Evolutionary conservation across 129 eudicot genomes (phyloP).

Genomic region (Deinandra increscens): DNA sequence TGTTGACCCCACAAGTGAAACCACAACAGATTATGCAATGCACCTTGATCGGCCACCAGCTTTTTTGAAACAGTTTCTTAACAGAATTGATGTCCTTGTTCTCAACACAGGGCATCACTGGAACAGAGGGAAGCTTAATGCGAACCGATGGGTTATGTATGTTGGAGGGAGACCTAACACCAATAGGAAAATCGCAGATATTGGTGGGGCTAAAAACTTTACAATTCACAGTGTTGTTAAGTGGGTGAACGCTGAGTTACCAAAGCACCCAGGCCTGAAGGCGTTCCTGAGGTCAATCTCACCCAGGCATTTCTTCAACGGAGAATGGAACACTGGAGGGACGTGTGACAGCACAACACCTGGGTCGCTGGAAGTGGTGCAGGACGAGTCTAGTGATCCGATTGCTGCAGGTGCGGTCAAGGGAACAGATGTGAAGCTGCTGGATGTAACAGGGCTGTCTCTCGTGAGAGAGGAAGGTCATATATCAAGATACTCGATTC

Average conservation of each 20-base stretch:
- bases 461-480: constrained; percentile 65
- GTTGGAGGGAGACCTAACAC: constrained; percentile 67
- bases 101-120: constrained; percentile 93
- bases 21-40: constrained; percentile 61
- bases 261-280: constrained; percentile 62
- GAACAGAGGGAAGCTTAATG: constrained; percentile 82
- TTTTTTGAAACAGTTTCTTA: constrained; percentile 53
- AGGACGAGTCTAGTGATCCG: constrained; percentile 59
- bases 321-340: constrained; percentile 91
- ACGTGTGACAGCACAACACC: constrained; percentile 76
- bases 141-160: constrained; percentile 75
- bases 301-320: constrained; percentile 81
- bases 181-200: constrained; percentile 43
- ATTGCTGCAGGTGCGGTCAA: constrained; percentile 58
- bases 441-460: constrained; percentile 69
- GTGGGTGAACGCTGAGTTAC: constrained; percentile 68
- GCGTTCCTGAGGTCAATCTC: constrained; percentile 66
- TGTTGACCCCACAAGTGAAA: constrained; percentile 33
- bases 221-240: constrained; percentile 58
- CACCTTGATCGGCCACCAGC: constrained; percentile 86
- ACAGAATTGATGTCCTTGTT: constrained; percentile 55
- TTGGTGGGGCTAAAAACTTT: constrained; percentile 63
- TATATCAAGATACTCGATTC: constrained; percentile 29
- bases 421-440: constrained; percentile 56
- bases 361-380: constrained; percentile 47